Evolutionary conservation across 768 basidiomycete genomes (phyloP), one percentile per base, ranked within the genome.

Genomic region (Suillus paluster): DNA sequence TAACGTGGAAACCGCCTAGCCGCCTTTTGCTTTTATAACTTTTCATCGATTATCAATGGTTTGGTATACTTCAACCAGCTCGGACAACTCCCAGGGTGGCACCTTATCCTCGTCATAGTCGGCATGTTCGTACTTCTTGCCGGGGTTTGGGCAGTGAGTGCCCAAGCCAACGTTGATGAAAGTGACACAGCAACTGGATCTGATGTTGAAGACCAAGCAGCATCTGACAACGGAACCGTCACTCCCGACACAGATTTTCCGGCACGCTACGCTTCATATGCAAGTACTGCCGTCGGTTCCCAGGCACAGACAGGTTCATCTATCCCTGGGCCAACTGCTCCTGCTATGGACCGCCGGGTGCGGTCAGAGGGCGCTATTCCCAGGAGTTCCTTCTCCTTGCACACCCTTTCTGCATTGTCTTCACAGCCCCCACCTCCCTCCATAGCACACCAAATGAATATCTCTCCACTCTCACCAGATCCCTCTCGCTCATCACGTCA

Each of bases 21-120:
- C 71, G 94, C 95, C 6, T 98, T 97, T 77, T 97, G 94, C 74
- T 94, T 95, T 74, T 98, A 97, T 78, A 98, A 97, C 72, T 73
- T 96, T 15, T 94, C 93, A 3, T 93, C 92, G 25, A 97, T 98
- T 72, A 81, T 95, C 61, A 95, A 95, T 66, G 91, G 92, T 5
- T 81, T 97, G 58, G 85, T 96, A 49, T 97, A 95, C 75, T 97
- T 92, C 72, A 81, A 95, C 72, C 94, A 98, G 70, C 85, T 94
- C 69, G 82, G 85, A 19, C 80, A 87, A 25, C 88, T 98, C 41
- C 77, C 86, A 2, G 79, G 83, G 0, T 67, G 85, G n/a, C 85
- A 95, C 71, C 83, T 95, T n/a, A 72, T 78, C 5, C 82, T 97
- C 27, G 92, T 98, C 60, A 78, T 82, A 7, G 65, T 93, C 9